Evolutionary conservation across 805 yeast species (phyloP), one percentile per base, ranked within the genome.

Genomic region (Suhomyces prunicola): DNA sequence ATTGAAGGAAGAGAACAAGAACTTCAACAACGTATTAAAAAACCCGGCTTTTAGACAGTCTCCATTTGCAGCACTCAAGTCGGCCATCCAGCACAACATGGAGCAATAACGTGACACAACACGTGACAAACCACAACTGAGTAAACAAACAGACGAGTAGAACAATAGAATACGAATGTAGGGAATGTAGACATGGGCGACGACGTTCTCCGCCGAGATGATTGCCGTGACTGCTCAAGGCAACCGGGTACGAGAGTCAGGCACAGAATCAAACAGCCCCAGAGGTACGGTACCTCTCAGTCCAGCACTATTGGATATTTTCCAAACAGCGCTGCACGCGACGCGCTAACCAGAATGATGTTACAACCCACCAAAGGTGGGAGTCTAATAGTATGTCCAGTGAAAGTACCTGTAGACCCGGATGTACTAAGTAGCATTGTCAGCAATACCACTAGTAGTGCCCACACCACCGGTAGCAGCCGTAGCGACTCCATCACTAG

Each of bases 1-100:
- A n/a, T 81, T 85, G 55, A 72, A 69, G 33, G 72, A 74, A 46
- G 96, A 88, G 63, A 76, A 79, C 52, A 72, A 73, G 55, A 74
- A 87, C 57, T 88, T 89, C 64, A 80, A 77, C 13, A 68, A 73
- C 40, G 82, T 87, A 4, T 68, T 89, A 54, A 78, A 77, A 50
- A 82, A 85, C 60, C 65, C 76, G 39, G 67, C 70, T 24, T 87
- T 85, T 59, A 78, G 84, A 68, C 66, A 72, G 50, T 78, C 82
- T 35, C 90, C 92, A 2, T 88, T 88, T 63, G 77, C 76, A 40
- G 81, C 91, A 2, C 73, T 89, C 58, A 84, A 80, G 63, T 80
- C 79, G 48, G 85, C 86, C n/a, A 73, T 74, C 48, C 61, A 60
- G 50, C 64, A 66, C 39, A 69, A 68, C 54, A 50, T 60, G 58